These are phyloP conservation scores for Fomitopsis serialis DNA, from an alignment of 768 basidiomycete genomes.

Conservation along the genomic window DNA sequence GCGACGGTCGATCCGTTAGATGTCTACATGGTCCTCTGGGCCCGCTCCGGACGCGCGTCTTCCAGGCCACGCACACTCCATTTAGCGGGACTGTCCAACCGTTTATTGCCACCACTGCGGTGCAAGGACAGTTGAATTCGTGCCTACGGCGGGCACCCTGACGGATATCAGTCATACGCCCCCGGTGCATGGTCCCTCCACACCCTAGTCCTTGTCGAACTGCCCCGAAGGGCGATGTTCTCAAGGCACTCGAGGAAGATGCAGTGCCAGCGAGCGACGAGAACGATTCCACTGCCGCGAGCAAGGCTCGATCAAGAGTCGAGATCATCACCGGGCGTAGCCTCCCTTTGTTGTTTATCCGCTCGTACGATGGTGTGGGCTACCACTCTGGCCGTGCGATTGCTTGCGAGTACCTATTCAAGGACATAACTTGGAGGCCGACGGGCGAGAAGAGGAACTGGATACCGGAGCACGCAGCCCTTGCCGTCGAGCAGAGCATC, in stretches of 20 bases:
- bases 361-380: conserved; percentile 78
- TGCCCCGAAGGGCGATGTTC: conserved; percentile 75
- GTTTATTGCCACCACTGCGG: conserved; percentile 35
- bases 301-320: not conserved
- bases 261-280: conserved; percentile 37
- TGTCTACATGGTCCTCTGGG: conserved; percentile 90
- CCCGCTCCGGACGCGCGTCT: conserved; percentile 73
- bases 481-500: conserved; percentile 48
- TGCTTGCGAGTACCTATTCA: conserved; percentile 77
- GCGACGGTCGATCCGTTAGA: conserved; percentile 67
- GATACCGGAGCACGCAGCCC: conserved; percentile 65
- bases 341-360: conserved; percentile 77
- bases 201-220: conserved; percentile 79
- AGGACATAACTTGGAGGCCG: conserved; percentile 53
- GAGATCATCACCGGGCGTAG: conserved; percentile 54
- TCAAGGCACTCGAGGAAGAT: conserved; percentile 76
- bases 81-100: conserved; percentile 48
- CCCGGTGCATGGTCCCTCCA: conserved; percentile 41
- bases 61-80: conserved; percentile 66
- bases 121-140: conserved; percentile 18
- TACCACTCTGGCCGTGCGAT: conserved; percentile 86
- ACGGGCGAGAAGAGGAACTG: conserved; percentile 52
- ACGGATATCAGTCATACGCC: not conserved
- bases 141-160: conserved; percentile 6
- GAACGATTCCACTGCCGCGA: conserved; percentile 29